phyloP scores from a whole-genome alignment of 148 eudicot genomes.

The Rhododendron ovatum region DNA sequence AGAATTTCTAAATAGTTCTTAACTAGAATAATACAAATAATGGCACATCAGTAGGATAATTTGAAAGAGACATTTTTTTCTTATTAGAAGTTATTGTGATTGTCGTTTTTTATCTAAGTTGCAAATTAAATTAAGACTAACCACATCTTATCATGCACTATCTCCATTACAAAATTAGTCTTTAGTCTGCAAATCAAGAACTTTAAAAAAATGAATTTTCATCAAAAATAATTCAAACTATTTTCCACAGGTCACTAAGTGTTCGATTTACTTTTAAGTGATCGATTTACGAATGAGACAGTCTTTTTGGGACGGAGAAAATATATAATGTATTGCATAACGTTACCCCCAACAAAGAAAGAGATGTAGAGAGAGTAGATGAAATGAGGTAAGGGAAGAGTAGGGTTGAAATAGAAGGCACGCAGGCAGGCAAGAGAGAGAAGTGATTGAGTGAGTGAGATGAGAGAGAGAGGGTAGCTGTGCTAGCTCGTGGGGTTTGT shows the following conservation, averaged over 20 bases:
- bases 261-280: too few species aligned
- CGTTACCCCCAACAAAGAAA: not conserved
- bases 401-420: too few species aligned
- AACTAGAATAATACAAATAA: not conserved
- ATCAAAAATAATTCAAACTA: too few species aligned
- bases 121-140: not conserved
- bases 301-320: not conserved
- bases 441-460: too few species aligned
- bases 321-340: not conserved
- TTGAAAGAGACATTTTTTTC: not conserved
- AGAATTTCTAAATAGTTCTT: too few species aligned
- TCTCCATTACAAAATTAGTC: not conserved
- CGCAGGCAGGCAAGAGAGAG: not conserved
- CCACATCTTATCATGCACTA: too few species aligned
- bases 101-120: not conserved
- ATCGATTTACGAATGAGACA: not conserved
- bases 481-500: slow-evolving; percentile 10
- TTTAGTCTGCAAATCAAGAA: not conserved
- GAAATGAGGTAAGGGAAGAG: not conserved
- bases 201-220: too few species aligned
- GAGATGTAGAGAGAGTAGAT: not conserved
- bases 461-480: not conserved
- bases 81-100: not conserved
- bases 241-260: not conserved
- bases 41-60: not conserved